Evolutionary conservation across 768 basidiomycete species (phyloP), one percentile per base, ranked within the genome.

Genomic region (Phallus indusiatus): DNA sequence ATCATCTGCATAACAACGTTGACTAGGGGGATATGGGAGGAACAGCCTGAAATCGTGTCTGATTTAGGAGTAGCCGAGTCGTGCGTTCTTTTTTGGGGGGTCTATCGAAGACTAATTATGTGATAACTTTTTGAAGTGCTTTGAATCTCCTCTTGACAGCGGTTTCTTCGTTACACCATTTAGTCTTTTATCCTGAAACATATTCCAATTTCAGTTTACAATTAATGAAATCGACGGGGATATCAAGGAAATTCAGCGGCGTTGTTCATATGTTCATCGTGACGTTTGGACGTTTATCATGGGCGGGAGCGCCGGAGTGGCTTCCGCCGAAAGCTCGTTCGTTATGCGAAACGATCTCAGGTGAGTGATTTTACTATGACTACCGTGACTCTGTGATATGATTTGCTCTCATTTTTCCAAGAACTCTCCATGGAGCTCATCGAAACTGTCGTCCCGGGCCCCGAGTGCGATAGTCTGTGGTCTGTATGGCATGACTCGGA

Each of bases 261-360:
- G 70, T 88, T 24, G 75, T 75, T 12, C 83, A 92, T 63, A 76
- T 83, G 67, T 90, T 90, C 66, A 80, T 84, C 28, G 82, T 90
- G n/a, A 81, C 83, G 0, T 80, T 93, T 56, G 86, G 90, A 42
- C 78, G 89, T 61, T 71, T 93, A 51, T 82, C 84, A 58, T 90
- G 81, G 60, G 82, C 85, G 6, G 83, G 82, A 50, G 73, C 80
- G 11, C 85, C 85, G 16, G 75, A 79, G 48, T 87, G 84, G 82
- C 68, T 86, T 34, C 71, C 75, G 21, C 57, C 60, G 16, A 67
- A 73, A 51, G 67, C 70, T 16, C 74, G 72, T 57, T 66, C 68
- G 20, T 76, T 78, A 49, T 65, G 84, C 47, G 75, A 75, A 62
- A 66, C 70, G 24, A 70, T 81, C 35, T 71, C 74, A 63, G 83